Evolutionary conservation across 257 asterid species (phyloP).

Genomic region (Solanum dulcamara): DNA sequence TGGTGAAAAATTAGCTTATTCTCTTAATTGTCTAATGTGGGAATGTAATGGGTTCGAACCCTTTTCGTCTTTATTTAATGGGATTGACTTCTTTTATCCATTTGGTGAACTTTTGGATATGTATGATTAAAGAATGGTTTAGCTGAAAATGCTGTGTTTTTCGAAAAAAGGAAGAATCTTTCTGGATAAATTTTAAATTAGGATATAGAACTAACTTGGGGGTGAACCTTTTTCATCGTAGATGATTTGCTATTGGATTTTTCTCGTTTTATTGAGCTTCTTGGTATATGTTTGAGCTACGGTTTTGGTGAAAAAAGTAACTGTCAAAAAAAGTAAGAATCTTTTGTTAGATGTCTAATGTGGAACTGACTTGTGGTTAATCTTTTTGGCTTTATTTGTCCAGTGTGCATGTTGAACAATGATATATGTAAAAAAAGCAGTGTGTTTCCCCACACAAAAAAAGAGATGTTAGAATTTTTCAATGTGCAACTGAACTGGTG

Average conservation of each 20-base stretch:
- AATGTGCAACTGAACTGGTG: neutral
- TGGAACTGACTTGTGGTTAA: neutral
- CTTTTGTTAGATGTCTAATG: neutral
- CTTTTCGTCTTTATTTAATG: neutral
- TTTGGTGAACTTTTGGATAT: neutral
- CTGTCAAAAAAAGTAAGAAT: neutral
- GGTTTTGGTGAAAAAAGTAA: neutral
- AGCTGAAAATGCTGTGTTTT: neutral
- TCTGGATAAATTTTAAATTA: neutral
- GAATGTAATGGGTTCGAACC: neutral
- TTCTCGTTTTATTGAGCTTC: neutral
- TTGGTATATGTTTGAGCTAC: neutral
- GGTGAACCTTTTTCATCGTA: neutral
- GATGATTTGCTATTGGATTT: neutral
- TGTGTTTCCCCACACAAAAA: neutral
- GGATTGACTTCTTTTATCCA: too few species aligned
- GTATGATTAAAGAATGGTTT: neutral
- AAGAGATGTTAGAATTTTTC: neutral
- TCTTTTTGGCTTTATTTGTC: neutral
- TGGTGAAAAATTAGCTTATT: slow-evolving; percentile 33
- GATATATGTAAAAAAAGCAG: neutral
- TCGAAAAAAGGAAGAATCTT: neutral
- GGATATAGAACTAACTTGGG: neutral
- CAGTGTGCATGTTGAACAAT: neutral
- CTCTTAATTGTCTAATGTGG: neutral